Evolutionary conservation across 1,284 basidiomycete genomes (phyloP), one percentile per base, ranked within the genome.

Genomic region (Heterobasidion parviporum): DNA sequence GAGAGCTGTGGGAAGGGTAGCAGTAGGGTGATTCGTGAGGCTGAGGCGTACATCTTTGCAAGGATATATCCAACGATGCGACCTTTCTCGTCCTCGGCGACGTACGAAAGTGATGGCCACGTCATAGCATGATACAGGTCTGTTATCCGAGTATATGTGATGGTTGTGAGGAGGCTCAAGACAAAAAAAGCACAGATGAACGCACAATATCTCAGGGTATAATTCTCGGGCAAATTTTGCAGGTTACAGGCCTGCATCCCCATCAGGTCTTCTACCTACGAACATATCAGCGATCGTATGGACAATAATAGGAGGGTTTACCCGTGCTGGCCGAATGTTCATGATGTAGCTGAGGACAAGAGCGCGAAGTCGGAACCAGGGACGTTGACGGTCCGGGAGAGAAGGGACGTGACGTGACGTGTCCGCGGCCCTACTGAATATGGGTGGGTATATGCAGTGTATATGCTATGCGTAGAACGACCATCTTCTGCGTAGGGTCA

Each of bases 91-190:
- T 96, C 92, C 66, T 96, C 93, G 0, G 94, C 95, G 16, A 98
- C 93, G 67, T 90, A 98, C 2, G 93, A 96, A 20, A 98, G 78
- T 61, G 93, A 87, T 1, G 95, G 95, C 95, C 95, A 98, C 8
- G 88, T 93, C 65, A 95, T 73, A 7, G 84, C 78, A 67, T 96
- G 92, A 69, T 92, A 94, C 52, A 94, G 78, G 77, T 96, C 94
- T 97, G 55, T 20, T 26, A 26, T 26, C 26, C 26, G 26, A 26
- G 26, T 26, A 26, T 5, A 26, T 26, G 26, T 26, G 54, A 50
- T 8, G 8, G 3, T 34, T 48, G 38, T 8, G 8, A 15, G 47
- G 38, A 41, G 48, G 35, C 50, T 47, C 5, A 14, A 32, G 50
- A 26, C 26, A 26, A 26, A 26, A 26, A 26, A 26, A 26, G 26